Conservation (phyloP, 371 early-diverging fungal species). For the Rhizomucor pusillus region DNA sequence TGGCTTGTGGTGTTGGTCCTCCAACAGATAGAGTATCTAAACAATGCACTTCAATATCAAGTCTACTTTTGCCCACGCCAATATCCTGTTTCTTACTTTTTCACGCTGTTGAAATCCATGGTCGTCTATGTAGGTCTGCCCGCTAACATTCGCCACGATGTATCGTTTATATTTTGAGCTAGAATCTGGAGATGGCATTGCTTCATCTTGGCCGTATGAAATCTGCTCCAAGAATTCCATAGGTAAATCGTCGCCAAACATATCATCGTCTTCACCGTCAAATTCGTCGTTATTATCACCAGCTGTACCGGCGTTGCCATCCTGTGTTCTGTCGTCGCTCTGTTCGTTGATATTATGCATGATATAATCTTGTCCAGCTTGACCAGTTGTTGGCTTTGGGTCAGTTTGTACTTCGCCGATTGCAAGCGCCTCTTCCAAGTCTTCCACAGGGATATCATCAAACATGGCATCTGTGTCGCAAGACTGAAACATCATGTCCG, state of each 20-base stretch:
- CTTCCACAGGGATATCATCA: constrained; percentile 19
- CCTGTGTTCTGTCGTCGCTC: neutral
- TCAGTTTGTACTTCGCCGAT: neutral
- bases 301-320: constrained; percentile 14
- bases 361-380: neutral
- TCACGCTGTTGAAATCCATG: constrained; percentile 3
- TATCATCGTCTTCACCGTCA: constrained; percentile 31
- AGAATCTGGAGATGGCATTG: neutral
- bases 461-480: constrained; percentile 20
- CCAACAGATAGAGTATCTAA: constrained; percentile 18
- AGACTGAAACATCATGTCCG: too few species aligned
- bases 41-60: neutral
- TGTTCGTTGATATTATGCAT: neutral
- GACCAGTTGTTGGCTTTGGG: neutral
- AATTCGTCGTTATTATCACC: constrained; percentile 25
- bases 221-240: constrained; percentile 25
- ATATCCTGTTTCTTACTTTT: constrained; percentile 11
- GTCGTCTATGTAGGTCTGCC: constrained; percentile 1
- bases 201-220: neutral
- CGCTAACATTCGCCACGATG: constrained; percentile 8
- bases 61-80: constrained; percentile 1
- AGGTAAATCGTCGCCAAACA: constrained; percentile 44
- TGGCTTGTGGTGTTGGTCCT: constrained; percentile 14
- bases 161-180: constrained; percentile 13
- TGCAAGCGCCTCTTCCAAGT: constrained; percentile 7